phyloP scores from a whole-genome alignment of 1,139 yeast species.

The Pichia sp. region DNA sequence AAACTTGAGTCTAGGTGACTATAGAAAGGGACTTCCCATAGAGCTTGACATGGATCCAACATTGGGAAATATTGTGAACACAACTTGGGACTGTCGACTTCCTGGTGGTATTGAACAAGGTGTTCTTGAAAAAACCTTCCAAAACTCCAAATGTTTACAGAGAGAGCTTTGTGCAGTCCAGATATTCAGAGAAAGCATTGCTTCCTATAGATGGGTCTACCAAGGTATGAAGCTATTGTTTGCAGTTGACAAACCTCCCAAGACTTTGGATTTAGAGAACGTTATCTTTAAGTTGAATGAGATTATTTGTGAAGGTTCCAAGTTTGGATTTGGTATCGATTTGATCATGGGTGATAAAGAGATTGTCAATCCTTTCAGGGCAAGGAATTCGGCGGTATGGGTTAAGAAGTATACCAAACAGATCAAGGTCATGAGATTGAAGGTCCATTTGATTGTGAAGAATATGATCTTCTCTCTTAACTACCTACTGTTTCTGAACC shows the following conservation, averaged over 20 bases:
- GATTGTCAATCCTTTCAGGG: conserved; percentile 13
- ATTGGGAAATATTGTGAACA: conserved; percentile 22
- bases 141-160: conserved; percentile 24
- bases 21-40: conserved; percentile 28
- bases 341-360: conserved; percentile 19
- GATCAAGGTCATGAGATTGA: conserved; percentile 24
- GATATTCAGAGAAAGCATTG: conserved; percentile 29
- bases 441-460: conserved; percentile 32
- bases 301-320: conserved; percentile 29
- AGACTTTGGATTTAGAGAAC: conserved; percentile 26
- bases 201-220: conserved; percentile 29
- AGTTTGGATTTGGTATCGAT: conserved; percentile 21
- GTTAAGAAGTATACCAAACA: conserved; percentile 19
- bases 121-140: conserved; percentile 26
- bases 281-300: conserved; percentile 23
- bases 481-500: conserved; percentile 42
- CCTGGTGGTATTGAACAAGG: conserved; percentile 31
- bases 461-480: conserved; percentile 40
- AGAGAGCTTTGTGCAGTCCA: conserved; percentile 31
- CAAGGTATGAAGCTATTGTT: conserved; percentile 31
- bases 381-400: conserved; percentile 14
- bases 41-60: conserved; percentile 28
- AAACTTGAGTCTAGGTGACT: conserved; percentile 29
- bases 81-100: conserved; percentile 29
- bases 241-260: conserved; percentile 29